A percentile compares a stretch with the other conserved stretches of the same genome.
phyloP scores from a whole-genome alignment of 108 stramenopile species.

The Ochromonas danica region DNA sequence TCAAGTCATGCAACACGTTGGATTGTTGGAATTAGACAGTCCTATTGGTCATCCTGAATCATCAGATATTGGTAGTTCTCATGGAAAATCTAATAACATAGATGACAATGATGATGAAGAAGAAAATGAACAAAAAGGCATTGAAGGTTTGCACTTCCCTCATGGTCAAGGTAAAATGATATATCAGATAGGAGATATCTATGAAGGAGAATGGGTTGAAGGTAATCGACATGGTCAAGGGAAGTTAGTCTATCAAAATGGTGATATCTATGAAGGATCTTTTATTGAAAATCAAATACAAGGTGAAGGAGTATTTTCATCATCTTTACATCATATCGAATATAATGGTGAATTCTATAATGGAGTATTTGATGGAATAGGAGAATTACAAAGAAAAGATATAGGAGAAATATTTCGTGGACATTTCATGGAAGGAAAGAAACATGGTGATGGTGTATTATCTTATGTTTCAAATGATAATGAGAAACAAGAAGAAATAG shows the following conservation, averaged over 20 bases:
- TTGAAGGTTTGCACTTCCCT: background rate
- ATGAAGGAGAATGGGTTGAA: conserved; percentile 27
- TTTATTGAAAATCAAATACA: background rate
- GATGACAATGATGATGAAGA: background rate
- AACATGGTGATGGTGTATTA: background rate
- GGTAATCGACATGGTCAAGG: conserved; percentile 23
- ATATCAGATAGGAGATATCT: conserved; percentile 32
- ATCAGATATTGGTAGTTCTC: too few relatives aligned
- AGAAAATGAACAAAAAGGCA: background rate
- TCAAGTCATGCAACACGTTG: background rate
- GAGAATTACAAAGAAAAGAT: background rate
- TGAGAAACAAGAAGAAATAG: background rate
- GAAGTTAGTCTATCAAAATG: background rate
- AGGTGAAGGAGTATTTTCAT: background rate
- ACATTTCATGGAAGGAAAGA: background rate
- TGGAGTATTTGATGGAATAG: background rate
- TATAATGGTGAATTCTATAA: background rate
- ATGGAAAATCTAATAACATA: too few relatives aligned
- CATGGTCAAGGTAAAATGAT: conserved; percentile 27
- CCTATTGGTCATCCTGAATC: too few relatives aligned
- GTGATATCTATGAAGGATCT: conserved; percentile 11
- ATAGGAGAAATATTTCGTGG: background rate
- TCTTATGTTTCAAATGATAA: background rate
- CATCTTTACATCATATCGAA: too few relatives aligned
- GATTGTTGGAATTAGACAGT: too few relatives aligned